phyloP scores from a whole-genome alignment of 306 rosid species.

The Oemleria cerasiformis region DNA sequence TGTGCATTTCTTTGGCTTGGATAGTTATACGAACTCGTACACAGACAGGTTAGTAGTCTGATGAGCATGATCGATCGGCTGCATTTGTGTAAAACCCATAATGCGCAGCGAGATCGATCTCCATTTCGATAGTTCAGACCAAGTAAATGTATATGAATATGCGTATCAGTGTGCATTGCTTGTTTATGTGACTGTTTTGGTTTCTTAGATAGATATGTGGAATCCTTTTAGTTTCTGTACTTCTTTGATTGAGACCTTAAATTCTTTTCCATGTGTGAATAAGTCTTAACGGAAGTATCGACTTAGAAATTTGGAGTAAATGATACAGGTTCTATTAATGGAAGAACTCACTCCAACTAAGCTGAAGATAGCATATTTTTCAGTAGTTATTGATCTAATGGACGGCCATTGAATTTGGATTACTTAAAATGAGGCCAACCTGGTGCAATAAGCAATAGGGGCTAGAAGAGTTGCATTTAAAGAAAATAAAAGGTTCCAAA shows the following conservation, averaged over 20 bases:
- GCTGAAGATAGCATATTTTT: constrained; percentile 14
- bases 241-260: background rate
- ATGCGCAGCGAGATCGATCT: constrained; percentile 23
- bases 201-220: constrained; percentile 7
- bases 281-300: constrained; percentile 5
- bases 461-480: background rate
- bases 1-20: constrained; percentile 3
- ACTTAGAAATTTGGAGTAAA: constrained; percentile 10
- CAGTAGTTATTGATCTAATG: constrained; percentile 14
- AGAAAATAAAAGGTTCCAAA: background rate
- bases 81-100: constrained; percentile 18
- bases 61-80: constrained; percentile 16
- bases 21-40: background rate
- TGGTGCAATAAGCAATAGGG: background rate
- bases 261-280: background rate
- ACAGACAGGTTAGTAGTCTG: background rate
- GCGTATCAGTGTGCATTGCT: background rate
- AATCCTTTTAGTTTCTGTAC: background rate
- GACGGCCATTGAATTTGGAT: background rate
- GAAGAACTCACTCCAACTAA: background rate
- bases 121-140: constrained; percentile 5
- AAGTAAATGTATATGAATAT: background rate
- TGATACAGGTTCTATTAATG: background rate
- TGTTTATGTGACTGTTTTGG: background rate
- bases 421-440: background rate